phyloP scores from a whole-genome alignment of 2,329 filamentous ascomycete species.

The Ceratocystis cubensis region DNA sequence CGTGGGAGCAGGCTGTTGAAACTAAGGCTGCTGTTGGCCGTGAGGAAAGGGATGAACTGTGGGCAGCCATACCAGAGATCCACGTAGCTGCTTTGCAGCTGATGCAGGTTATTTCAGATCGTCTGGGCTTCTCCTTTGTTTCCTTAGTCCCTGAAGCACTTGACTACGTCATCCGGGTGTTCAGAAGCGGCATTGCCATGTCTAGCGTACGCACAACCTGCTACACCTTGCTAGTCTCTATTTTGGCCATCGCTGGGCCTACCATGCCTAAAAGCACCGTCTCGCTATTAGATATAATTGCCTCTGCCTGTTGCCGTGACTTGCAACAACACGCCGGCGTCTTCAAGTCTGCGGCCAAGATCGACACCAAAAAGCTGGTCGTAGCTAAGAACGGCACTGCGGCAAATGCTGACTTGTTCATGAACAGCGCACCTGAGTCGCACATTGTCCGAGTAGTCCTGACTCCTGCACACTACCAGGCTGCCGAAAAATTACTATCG shows the following conservation, averaged over 20 bases:
- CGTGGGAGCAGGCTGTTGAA: conserved; percentile 41
- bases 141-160: conserved; percentile 52
- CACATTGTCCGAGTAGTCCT: conserved; percentile 25
- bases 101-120: conserved; percentile 42
- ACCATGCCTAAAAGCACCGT: conserved; percentile 55
- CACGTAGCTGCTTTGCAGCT: conserved; percentile 60
- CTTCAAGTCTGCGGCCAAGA: conserved; percentile 20
- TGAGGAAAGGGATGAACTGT: conserved; percentile 72
- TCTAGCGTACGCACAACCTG: conserved; percentile 44
- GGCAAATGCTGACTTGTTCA: conserved; percentile 61
- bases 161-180: conserved; percentile 60
- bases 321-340: conserved; percentile 45
- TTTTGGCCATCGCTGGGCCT: conserved; percentile 52
- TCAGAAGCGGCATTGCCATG: conserved; percentile 43
- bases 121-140: conserved; percentile 45
- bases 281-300: conserved; percentile 46
- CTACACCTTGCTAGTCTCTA: conserved; percentile 46
- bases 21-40: conserved; percentile 60
- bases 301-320: conserved; percentile 63
- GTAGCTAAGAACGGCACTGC: conserved; percentile 30
- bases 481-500: conserved; percentile 51
- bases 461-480: conserved; percentile 36
- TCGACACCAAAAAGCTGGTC: conserved; percentile 28
- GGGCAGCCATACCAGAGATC: conserved; percentile 58
- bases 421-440: conserved; percentile 31